Evolutionary conservation across 371 early-diverging fungal species (phyloP).

Genomic region (Sporodiniella umbellata): DNA sequence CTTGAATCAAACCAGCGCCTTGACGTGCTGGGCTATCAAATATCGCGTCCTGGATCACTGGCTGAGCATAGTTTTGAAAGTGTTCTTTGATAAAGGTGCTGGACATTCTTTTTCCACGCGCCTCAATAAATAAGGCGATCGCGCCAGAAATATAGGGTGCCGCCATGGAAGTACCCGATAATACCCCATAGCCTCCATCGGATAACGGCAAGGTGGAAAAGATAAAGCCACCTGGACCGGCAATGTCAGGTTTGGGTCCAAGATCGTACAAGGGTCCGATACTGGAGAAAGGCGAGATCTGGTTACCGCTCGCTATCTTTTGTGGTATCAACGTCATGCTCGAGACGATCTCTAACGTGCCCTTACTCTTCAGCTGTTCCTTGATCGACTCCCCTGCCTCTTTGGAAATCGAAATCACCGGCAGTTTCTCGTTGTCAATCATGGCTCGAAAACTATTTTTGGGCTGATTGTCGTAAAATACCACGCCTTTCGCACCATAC

Average conservation of each 20-base stretch:
- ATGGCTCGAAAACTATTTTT: slow-evolving; percentile 6
- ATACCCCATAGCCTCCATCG: slow-evolving; percentile 44
- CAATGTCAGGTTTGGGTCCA: slow-evolving; percentile 48
- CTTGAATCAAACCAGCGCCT: slow-evolving; percentile 78
- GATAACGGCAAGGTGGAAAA: slow-evolving; percentile 56
- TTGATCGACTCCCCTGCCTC: slow-evolving; percentile 8
- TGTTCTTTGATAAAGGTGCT: slow-evolving; percentile 22
- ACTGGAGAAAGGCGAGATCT: slow-evolving; percentile 43
- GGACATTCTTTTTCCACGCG: slow-evolving; percentile 19
- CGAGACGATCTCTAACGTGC: not conserved
- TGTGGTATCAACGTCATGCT: slow-evolving; percentile 56
- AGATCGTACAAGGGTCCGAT: slow-evolving; percentile 30
- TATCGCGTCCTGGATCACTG: slow-evolving; percentile 13
- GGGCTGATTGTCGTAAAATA: slow-evolving; percentile 42
- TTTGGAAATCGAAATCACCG: slow-evolving; percentile 7
- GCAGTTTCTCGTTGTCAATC: not conserved
- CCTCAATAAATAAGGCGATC: slow-evolving; percentile 55
- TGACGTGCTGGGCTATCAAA: slow-evolving; percentile 49
- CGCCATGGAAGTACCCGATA: slow-evolving; percentile 64
- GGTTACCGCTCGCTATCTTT: slow-evolving; percentile 33
- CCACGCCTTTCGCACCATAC: slow-evolving; percentile 50
- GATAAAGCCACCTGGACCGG: slow-evolving; percentile 64
- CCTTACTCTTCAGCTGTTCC: not conserved
- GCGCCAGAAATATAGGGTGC: slow-evolving; percentile 71
- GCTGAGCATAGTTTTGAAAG: slow-evolving; percentile 52